phyloP scores from a whole-genome alignment of 2,329 filamentous ascomycete genomes.

The Aspergillus ruber region DNA sequence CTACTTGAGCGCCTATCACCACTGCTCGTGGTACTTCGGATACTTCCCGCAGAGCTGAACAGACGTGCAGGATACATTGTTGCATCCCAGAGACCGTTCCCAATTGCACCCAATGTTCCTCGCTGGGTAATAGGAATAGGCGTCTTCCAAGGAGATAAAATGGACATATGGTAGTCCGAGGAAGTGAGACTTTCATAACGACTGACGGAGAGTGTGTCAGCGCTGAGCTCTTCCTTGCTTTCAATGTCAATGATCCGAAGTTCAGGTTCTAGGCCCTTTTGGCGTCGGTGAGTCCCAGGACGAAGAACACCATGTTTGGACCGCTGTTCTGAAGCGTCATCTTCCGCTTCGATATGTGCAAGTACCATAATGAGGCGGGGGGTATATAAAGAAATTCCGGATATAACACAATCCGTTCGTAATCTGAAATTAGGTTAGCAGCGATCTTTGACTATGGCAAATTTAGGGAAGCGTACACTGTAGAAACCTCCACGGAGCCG shows the following conservation, averaged over 20 bases:
- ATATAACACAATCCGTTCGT: slow-evolving; percentile 95
- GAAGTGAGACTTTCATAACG: slow-evolving; percentile 80
- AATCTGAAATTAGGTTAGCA: slow-evolving; percentile 51
- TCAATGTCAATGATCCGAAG: slow-evolving; percentile 83
- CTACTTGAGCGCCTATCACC: slow-evolving; percentile 54
- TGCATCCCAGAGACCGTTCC: slow-evolving; percentile 76
- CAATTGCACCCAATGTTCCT: slow-evolving; percentile 70
- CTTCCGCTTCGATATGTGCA: slow-evolving; percentile 74
- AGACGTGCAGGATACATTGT: slow-evolving; percentile 81
- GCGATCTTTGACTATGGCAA: slow-evolving; percentile 9
- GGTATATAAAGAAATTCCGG: slow-evolving; percentile 93
- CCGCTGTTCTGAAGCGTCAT: slow-evolving; percentile 56
- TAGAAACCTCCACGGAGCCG: slow-evolving; percentile 81
- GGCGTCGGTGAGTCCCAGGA: slow-evolving; percentile 62
- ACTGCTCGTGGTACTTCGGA: slow-evolving; percentile 51
- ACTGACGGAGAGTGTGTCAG: slow-evolving; percentile 77
- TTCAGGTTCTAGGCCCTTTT: slow-evolving; percentile 79
- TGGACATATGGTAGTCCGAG: slow-evolving; percentile 83
- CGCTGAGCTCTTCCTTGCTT: slow-evolving; percentile 75
- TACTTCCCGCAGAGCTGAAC: slow-evolving; percentile 79
- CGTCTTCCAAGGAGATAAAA: slow-evolving; percentile 70
- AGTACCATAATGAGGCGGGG: slow-evolving; percentile 84
- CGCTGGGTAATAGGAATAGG: slow-evolving; percentile 58
- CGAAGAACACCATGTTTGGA: slow-evolving; percentile 38
- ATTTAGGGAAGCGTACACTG: slow-evolving; percentile 62